Conservation (phyloP, 192 early-diverging fungal species). For the Entomortierella parvispora region DNA sequence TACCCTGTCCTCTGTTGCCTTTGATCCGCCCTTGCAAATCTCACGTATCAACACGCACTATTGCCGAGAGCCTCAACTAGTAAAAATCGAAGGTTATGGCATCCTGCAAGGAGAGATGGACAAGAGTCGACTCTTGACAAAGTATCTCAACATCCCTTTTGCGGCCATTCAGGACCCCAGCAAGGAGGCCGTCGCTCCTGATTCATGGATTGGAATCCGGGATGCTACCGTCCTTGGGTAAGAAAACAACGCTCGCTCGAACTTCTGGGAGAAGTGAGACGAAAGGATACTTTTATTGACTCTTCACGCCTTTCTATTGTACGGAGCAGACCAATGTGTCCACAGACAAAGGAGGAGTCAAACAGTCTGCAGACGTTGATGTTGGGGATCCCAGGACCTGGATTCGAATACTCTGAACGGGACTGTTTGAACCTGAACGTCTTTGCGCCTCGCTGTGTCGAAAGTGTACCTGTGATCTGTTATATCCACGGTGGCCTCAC, state of each 20-base stretch:
- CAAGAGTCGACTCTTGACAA: slow-evolving; percentile 35
- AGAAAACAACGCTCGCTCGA: no score
- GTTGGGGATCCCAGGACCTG: slow-evolving; percentile 37
- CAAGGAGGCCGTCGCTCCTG: slow-evolving; percentile 18
- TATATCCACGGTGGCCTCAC: slow-evolving; percentile 46
- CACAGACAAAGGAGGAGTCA: slow-evolving; percentile 20
- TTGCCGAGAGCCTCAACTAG: slow-evolving; percentile 33
- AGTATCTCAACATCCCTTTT: slow-evolving; percentile 41
- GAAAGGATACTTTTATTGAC: slow-evolving; percentile 1
- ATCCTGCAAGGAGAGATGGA: slow-evolving; percentile 49
- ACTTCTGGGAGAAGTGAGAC: no score
- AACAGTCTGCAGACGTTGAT: slow-evolving; percentile 36
- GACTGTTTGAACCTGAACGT: slow-evolving; percentile 46
- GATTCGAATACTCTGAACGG: slow-evolving; percentile 42
- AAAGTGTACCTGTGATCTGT: slow-evolving; percentile 39
- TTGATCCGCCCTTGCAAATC: slow-evolving; percentile 25
- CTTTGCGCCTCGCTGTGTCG: slow-evolving; percentile 28
- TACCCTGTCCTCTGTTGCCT: background rate
- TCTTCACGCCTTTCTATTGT: background rate
- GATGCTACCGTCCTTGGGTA: slow-evolving; percentile 46
- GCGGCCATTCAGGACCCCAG: slow-evolving; percentile 22
- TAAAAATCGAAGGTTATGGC: slow-evolving; percentile 35
- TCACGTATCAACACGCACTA: slow-evolving; percentile 35
- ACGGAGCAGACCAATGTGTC: slow-evolving; percentile 39
- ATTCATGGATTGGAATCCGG: slow-evolving; percentile 35